Evolutionary conservation across 768 basidiomycete species (phyloP), one percentile per base, ranked within the genome.

Genomic region (Auricularia sp.): DNA sequence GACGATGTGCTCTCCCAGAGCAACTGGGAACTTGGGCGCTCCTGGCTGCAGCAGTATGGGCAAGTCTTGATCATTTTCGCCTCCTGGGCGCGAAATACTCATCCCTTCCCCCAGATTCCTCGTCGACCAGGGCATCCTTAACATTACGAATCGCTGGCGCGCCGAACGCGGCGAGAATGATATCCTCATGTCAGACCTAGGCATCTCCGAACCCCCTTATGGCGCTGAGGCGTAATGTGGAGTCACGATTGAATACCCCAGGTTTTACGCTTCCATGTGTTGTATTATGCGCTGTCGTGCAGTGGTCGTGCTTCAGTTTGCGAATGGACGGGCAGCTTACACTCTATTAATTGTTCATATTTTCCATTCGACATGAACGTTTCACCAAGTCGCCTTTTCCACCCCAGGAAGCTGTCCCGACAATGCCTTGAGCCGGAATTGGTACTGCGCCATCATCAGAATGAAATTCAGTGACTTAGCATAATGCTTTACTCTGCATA

Each of bases 1-100:
- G 91, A 96, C 68, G 94, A 98, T 70, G 89, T 93, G 23, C 79
- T 97, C n/a, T 86, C 87, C 3, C 91, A 96, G 69, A 78, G 76
- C 53, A 94, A 91, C 70, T 97, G 94, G 93, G 95, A 98, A 75
- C 80, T 97, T 47, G 79, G 82, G 16, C 93, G 94, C 71, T 78
- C 80, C 62, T 97, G 93, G 85, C 78, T 97, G 56, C 81, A 84
- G 64, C 84, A 89, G 75, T 95, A 90, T 68, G 86, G 86, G 93
- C 93, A 61, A 53, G 84, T 76, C 23, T 36, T 60, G 29, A 23
- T 47, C 44, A 29, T n/a, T 64, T 53, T 29, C 11, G 47, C 64
- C 61, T 36, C 63, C 18, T 39, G 21, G 18, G 34, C 58, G 63
- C 16, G 16, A 23, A 47, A 56, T 62, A 35, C 54, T 63, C 59